Percentiles rank a stretch among this genome's conserved stretches.
phyloP scores from a whole-genome alignment of 1,139 yeast species.

The Candida mesenterica region DNA sequence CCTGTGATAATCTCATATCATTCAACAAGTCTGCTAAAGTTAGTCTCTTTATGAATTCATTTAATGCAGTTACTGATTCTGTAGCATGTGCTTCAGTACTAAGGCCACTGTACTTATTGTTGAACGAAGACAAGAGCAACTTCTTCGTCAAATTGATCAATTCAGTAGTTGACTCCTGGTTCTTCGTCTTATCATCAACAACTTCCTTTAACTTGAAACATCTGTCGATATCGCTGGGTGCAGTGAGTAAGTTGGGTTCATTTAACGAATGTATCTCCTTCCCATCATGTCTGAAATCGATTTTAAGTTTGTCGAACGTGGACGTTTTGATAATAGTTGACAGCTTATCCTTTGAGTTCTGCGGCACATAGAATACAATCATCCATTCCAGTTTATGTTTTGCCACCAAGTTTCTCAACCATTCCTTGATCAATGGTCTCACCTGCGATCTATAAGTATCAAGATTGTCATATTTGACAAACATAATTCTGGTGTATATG shows the following conservation, averaged over 20 bases:
- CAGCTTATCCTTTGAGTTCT: constrained; percentile 43
- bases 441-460: constrained; percentile 79
- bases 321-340: constrained; percentile 49
- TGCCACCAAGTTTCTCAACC: constrained; percentile 60
- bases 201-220: constrained; percentile 42
- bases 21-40: constrained; percentile 33
- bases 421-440: constrained; percentile 76
- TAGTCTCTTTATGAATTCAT: constrained; percentile 18
- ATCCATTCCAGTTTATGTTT: constrained; percentile 57
- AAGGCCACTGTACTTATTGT: constrained; percentile 43
- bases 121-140: constrained; percentile 56
- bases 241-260: constrained; percentile 1
- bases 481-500: constrained; percentile 67
- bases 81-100: constrained; percentile 33
- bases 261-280: constrained; percentile 26
- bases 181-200: constrained; percentile 19
- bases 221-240: constrained; percentile 22
- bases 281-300: constrained; percentile 59
- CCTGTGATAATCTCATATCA: constrained; percentile 56
- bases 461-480: constrained; percentile 61
- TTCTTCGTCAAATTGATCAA: constrained; percentile 48
- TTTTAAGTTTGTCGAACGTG: constrained; percentile 60
- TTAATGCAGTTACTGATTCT: constrained; percentile 20
- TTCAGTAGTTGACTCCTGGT: constrained; percentile 50
- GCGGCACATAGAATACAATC: constrained; percentile 55